Base-by-base conservation (phyloP, 495 filamentous ascomycete genomes). In the Immersiella caudata region DNA sequence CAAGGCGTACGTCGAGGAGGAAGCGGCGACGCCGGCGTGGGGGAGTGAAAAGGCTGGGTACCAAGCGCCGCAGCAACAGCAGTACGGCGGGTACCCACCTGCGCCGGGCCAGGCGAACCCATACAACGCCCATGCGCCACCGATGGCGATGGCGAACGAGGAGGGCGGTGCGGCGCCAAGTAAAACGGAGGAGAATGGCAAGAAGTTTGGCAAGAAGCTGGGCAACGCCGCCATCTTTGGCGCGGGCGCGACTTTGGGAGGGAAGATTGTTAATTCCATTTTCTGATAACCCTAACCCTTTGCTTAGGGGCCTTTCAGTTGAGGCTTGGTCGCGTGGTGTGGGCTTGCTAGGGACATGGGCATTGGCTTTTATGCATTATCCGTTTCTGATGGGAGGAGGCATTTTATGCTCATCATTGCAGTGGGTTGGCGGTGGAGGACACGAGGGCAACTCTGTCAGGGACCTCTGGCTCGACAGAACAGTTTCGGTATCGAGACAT, bases 211-310 rank as follows among this genome's bases (percentile, higher is more conserved):
- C 24, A 91, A 91, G 84, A 93, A 92, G 80, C 64, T 93, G 69
- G 89, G 89, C 12, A 90, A 88, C 73, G 87, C 87, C n/a, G 88
- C 89, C 18, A 90, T 92, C 68, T 93, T 92, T 73, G 91, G 91
- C 67, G 91, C 91, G 54, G 94, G 94, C 73, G 94, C 94, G 66
- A 96, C 95, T 5, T 87, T 97, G 67, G 95, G 95, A 29, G 86
- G 89, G 64, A 94, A 97, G 67, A 89, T 98, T 74, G 95, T 98
- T 64, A 96, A 97, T 75, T 87, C 89, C 62, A 96, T 98, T 60
- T 96, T 97, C 76, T 96, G 88, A 81, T 5, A 12, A 12, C 33
- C n/a, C n/a, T n/a, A n/a, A n/a, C n/a, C n/a, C n/a, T n/a, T n/a
- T n/a, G n/a, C n/a, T n/a, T n/a, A n/a, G n/a, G n/a, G n/a, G n/a